A percentile compares a stretch with the other conserved stretches of the same genome.
Conservation (phyloP, 116 monocot genomes). For the Cymodocea nodosa region DNA sequence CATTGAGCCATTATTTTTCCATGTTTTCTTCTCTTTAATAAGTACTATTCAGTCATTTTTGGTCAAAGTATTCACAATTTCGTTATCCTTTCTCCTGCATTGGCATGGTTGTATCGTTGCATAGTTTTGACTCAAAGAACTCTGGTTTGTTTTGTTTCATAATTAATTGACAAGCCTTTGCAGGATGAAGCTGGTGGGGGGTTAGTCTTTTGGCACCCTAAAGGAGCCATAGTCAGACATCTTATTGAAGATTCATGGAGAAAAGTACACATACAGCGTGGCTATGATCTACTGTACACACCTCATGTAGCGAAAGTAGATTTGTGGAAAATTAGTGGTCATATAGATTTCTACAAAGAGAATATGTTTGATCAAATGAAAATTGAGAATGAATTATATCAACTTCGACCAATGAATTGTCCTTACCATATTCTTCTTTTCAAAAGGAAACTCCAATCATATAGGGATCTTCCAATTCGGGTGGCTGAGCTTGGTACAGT, state of each 20-base stretch:
- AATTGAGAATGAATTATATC: constrained; percentile 84
- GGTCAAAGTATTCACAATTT: no score
- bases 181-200: constrained; percentile 94
- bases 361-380: constrained; percentile 95
- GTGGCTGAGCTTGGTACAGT: constrained; percentile 93
- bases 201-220: constrained; percentile 95
- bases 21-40: no score
- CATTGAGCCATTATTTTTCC: no score
- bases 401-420: constrained; percentile 93
- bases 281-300: constrained; percentile 80
- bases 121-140: neutral
- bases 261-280: constrained; percentile 59
- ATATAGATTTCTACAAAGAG: constrained; percentile 86
- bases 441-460: constrained; percentile 84
- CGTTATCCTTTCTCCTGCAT: no score
- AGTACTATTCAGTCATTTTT: no score
- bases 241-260: constrained; percentile 95
- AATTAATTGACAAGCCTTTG: constrained; percentile 13
- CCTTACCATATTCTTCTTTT: constrained; percentile 87
- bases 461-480: constrained; percentile 83
- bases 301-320: constrained; percentile 92
- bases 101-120: neutral
- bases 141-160: neutral
- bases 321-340: constrained; percentile 90
- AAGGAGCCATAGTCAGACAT: constrained; percentile 82